Evolutionary conservation across 345 rosid genomes (phyloP), one percentile per base, ranked within the genome.

Genomic region (Ceriops zippeliana): DNA sequence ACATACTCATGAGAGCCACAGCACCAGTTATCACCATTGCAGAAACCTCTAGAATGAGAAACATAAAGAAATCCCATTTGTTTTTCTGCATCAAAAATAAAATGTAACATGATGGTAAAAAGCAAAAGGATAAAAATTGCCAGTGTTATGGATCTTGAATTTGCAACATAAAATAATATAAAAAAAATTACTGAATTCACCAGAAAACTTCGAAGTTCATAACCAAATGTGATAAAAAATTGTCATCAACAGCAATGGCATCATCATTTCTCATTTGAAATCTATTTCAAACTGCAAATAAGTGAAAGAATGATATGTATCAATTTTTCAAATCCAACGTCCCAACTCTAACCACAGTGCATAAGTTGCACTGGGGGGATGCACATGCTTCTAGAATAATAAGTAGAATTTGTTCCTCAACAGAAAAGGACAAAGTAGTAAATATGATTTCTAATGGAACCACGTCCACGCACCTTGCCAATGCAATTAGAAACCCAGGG

Each of bases 401-500:
- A 7, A 54, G 28, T 26, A 54, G 58, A 7, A 54, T 54, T 20
- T 54, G 27, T 26, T 65, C n/a, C 58, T 47, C 35, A 24, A 6
- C 13, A 13, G 13, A 26, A 58, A 47, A 16, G 38, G 28, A 42
- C 10, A 13, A 62, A 6, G 30, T 22, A 27, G 52, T 35, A 73
- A 61, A 27, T 28, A 20, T 16, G 8, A 16, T n/a, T 16, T 38
- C 21, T 32, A 30, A 34, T 49, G 34, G 31, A 17, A 47, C 15
- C 32, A 63, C 34, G n/a, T 42, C 27, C 13, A 63, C 66, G 2
- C 77, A 95, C 99, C 93, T 95, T 95, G 82, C 99, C 98, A 63
- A 95, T 80, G 80, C 99, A 95, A 77, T 95, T 91, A 72, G 99
- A 91, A 32, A 95, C 93, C 97, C 97, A 95, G 46, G 99, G 99